Base-by-base conservation (phyloP, 2,329 filamentous ascomycete genomes). In the Laburnicola sp. region DNA sequence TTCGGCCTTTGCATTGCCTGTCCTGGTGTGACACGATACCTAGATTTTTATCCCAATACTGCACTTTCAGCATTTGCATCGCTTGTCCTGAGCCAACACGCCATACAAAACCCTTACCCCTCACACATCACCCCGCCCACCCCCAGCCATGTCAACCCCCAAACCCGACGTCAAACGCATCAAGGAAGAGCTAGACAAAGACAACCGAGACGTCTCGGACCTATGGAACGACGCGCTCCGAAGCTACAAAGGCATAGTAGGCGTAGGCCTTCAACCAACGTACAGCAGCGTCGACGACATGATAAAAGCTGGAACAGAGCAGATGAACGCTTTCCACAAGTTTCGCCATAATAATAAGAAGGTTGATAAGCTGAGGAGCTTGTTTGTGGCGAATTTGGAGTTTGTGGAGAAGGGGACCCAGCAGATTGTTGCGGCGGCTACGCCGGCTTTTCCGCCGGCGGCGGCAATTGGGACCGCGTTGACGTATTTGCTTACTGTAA, bases 261-360 rank as follows among this genome's bases (percentile, higher is more conserved):
- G 42, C 23, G 32, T 26, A n/a, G 31, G 42, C 11, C 32, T 45
- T 6, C 7, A 6, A n/a, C 42, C 42, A 9, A 45, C 31, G 23
- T 45, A 45, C 32, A 45, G 11, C 25, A 45, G 32, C 10, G 42
- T 45, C 11, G 42, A 36, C 7, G 42, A 45, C n/a, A 45, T 45
- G 42, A 45, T 45, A 21, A 35, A 45, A 30, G 32, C 31, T 9
- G 42, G 42, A 9, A 45, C 42, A 37, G 42, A 45, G 23, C 42
- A 45, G 25, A 45, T 45, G 42, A 37, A 45, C 11, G 42, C 42
- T n/a, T 45, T 45, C 7, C 42, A 45, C 11, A 45, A 45, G 32
- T 45, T 36, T 21, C 42, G 42, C 8, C 42, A 45, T 6, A 34
- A 45, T 22, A 23, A 27, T 11, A 36, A 45, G 23, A 45, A 45